Base-by-base conservation (phyloP, 495 filamentous ascomycete genomes). In the Penicillium diatomitis region DNA sequence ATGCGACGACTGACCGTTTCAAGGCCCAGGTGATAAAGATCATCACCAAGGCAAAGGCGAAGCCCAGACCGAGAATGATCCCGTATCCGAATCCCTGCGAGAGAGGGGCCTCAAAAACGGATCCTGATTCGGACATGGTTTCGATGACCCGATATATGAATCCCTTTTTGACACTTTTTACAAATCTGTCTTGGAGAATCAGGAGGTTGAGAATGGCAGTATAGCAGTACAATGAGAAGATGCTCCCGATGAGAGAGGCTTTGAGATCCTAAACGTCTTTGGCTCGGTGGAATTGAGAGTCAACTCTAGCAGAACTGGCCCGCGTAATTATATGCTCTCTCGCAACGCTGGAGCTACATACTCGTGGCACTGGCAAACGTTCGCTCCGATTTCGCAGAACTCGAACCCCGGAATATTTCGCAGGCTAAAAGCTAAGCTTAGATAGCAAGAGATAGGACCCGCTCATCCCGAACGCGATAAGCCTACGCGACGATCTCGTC, bases 21-120 rank as follows among this genome's bases (percentile, higher is more conserved):
- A 94, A 70, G 44, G 86, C 78, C 74, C 82, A 89, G 7, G 88
- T 94, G 29, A 86, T 86, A 41, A 82, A 75, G 58, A 89, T 86
- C 88, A 89, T 88, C 50, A 84, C 71, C 51, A 90, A 64, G 7
- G 88, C 86, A 70, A 92, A 92, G 37, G 76, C 74, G 62, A 81
- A 80, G 20, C 86, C 85, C 27, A 90, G 67, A 11, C 87, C 87
- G 9, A 91, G 66, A 48, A 91, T 84, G 60, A 94, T 85, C 48
- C 86, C 87, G 80, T 91, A 92, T 55, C 87, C 87, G 58, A 84
- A 85, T 39, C 77, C 82, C 58, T 85, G 78, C 47, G 70, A 73
- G 27, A 92, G 73, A 5, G 86, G 81, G 20, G 83, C 66, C n/a
- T 50, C 55, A 44, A 74, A 74, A 3, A 42, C 50, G 29, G 54